These are phyloP conservation scores for Staphylotrichum longicolle DNA, from an alignment of 495 filamentous ascomycete genomes.

Conservation along the genomic window DNA sequence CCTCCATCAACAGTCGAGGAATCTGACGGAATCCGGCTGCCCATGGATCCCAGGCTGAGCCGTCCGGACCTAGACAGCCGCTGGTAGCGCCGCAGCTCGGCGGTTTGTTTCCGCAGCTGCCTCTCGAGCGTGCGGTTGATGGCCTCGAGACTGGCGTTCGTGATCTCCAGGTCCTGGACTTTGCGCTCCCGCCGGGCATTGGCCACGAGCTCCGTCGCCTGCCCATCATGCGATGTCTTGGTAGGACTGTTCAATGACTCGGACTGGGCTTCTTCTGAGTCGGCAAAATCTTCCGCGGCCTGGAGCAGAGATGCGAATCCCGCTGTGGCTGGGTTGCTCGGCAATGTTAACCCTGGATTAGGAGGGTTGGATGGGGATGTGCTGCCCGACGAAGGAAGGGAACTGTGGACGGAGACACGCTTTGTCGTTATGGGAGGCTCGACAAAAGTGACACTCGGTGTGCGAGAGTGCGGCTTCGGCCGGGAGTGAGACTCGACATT, in stretches of 20 bases:
- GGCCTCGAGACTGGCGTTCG: slow-evolving; percentile 91
- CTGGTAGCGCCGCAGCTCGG: slow-evolving; percentile 79
- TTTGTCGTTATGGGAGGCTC: slow-evolving; percentile 31
- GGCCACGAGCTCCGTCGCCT: slow-evolving; percentile 65
- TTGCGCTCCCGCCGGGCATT: slow-evolving; percentile 90
- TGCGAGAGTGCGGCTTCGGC: slow-evolving; percentile 20
- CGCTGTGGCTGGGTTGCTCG: slow-evolving; percentile 21
- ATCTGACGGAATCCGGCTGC: slow-evolving; percentile 29
- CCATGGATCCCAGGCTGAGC: slow-evolving; percentile 50
- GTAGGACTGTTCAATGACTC: slow-evolving; percentile 52
- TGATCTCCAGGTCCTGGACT: slow-evolving; percentile 96
- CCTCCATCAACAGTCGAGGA: slow-evolving; percentile 30
- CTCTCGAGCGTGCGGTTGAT: slow-evolving; percentile 93
- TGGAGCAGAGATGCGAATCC: slow-evolving; percentile 48
- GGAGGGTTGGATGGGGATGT: slow-evolving; percentile 24
- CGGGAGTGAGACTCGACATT: slow-evolving; percentile 12
- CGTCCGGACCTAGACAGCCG: slow-evolving; percentile 75
- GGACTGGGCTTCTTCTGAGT: slow-evolving; percentile 31
- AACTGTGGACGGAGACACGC: slow-evolving; percentile 24
- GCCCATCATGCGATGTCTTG: slow-evolving; percentile 49
- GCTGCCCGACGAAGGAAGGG: slow-evolving; percentile 27
- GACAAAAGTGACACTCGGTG: slow-evolving; percentile 29
- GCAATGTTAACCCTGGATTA: slow-evolving; percentile 12
- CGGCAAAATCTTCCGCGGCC: slow-evolving; percentile 48
- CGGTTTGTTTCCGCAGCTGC: slow-evolving; percentile 85